Evolutionary conservation across 2,329 filamentous ascomycete species (phyloP), one percentile per base, ranked within the genome.

Genomic region (Erysiphe pulchra): DNA sequence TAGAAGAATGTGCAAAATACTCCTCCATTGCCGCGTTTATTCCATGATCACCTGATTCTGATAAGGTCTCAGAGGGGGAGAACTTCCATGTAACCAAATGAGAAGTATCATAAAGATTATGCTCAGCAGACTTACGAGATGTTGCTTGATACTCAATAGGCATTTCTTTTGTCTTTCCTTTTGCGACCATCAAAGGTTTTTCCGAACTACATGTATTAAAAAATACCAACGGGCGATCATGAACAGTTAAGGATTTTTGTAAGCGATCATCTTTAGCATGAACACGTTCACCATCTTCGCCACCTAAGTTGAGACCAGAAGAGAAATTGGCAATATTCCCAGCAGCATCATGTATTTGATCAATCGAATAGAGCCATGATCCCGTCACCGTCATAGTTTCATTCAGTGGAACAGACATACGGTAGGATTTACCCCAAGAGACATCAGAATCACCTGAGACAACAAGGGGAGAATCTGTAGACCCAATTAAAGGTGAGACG

Each of bases 271-370:
- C 62, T 54, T 73, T 77, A 4, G 68, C 64, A 50, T 70, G 75
- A 44, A 65, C 64, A 40, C 61, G 62, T 16, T 83, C 76, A 33
- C 68, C 65, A n/a, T 90, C 80, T 38, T 90, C 80, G 13, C 69
- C 65, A 3, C 41, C 30, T 12, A n/a, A 8, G 33, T 18, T 33
- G 28, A 13, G 9, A 2, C 68, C 61, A 4, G 66, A 63, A 2
- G 70, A 65, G 57, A 93, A 98, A 50, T 76, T 80, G 48, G 86
- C 77, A 34, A 79, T 64, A 55, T 98, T 98, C 42, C 86, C 86
- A 52, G 86, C 80, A 2, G 76, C 87, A 63, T 98, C 90, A 48
- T 83, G 75, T 9, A 98, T 83, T 59, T 94, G 83, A 53, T 94
- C 83, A 45, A 98, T 76, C 1, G 80, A 77, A 58, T 95, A 98